Percentiles rank a stretch among this genome's conserved stretches.
Evolutionary conservation across 2,329 filamentous ascomycete species (phyloP).

Genomic region (Gaeumannomyces sp.): DNA sequence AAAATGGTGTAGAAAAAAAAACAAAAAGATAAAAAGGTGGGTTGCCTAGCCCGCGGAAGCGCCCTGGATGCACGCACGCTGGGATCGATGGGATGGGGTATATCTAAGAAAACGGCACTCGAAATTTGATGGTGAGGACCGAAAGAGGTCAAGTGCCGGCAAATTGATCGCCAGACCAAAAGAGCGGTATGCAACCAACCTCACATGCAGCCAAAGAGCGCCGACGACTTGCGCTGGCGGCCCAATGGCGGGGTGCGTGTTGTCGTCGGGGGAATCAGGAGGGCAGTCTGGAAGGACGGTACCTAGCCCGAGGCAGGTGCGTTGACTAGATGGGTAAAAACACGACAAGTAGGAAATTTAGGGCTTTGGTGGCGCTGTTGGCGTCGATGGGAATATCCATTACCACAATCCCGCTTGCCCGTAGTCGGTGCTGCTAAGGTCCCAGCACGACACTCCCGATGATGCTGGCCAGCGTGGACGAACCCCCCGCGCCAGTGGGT

Average conservation of each 20-base stretch:
- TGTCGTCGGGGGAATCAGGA: neutral
- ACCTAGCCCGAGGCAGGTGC: too few relatives aligned
- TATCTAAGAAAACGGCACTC: neutral
- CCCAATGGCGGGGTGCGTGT: neutral
- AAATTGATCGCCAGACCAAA: neutral
- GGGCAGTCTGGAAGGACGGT: neutral
- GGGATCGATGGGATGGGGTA: neutral
- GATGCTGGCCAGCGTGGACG: too few relatives aligned
- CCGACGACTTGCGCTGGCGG: neutral
- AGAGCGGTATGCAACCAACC: neutral
- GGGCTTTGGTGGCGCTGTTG: too few relatives aligned
- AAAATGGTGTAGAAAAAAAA: neutral
- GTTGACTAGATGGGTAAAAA: too few relatives aligned
- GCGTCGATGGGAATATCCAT: too few relatives aligned
- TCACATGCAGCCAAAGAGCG: neutral
- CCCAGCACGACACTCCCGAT: too few relatives aligned
- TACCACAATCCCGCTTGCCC: too few relatives aligned
- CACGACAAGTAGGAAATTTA: too few relatives aligned
- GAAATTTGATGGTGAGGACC: neutral
- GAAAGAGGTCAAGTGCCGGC: neutral
- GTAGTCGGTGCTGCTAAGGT: too few relatives aligned
- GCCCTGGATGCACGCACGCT: neutral
- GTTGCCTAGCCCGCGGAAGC: neutral
- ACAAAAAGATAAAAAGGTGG: neutral
- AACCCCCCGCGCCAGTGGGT: too few relatives aligned